These are phyloP conservation scores for Russula sp. DNA, from an alignment of 768 basidiomycete species.

Conservation along the genomic window DNA sequence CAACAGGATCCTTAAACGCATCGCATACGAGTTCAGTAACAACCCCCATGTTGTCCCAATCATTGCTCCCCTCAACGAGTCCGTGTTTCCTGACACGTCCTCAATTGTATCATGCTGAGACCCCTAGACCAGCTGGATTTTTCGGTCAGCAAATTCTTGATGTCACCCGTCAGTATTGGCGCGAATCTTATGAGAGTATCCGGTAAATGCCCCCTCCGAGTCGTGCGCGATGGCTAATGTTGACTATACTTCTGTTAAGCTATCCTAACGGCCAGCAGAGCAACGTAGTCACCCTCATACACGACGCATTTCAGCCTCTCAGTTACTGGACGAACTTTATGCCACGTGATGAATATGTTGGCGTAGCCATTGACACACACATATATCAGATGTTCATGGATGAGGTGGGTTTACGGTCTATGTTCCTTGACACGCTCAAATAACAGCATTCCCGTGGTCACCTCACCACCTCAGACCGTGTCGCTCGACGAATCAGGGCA, in stretches of 20 bases:
- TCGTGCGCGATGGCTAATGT: background rate
- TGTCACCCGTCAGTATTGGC: slow-evolving; percentile 61
- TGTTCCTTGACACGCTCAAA: background rate
- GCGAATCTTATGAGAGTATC: slow-evolving; percentile 71
- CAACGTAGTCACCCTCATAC: slow-evolving; percentile 63
- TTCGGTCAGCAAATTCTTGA: slow-evolving; percentile 49
- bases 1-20: slow-evolving; percentile 56
- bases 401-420: slow-evolving; percentile 38
- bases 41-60: slow-evolving; percentile 54
- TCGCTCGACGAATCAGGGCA: slow-evolving; percentile 51
- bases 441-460: background rate
- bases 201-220: slow-evolving; percentile 46
- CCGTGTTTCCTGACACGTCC: slow-evolving; percentile 21
- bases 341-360: slow-evolving; percentile 50
- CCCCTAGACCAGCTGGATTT: slow-evolving; percentile 67
- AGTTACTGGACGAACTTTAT: slow-evolving; percentile 67
- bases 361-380: slow-evolving; percentile 78
- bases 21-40: slow-evolving; percentile 58
- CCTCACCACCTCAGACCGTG: slow-evolving; percentile 40
- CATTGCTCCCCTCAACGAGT: slow-evolving; percentile 83
- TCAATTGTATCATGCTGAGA: background rate
- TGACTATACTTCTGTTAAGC: slow-evolving; percentile 42
- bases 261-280: slow-evolving; percentile 44
- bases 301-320: slow-evolving; percentile 77
- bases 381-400: slow-evolving; percentile 73